Base-by-base conservation (phyloP, 208 protist species). In the Leishmania tropica region DNA sequence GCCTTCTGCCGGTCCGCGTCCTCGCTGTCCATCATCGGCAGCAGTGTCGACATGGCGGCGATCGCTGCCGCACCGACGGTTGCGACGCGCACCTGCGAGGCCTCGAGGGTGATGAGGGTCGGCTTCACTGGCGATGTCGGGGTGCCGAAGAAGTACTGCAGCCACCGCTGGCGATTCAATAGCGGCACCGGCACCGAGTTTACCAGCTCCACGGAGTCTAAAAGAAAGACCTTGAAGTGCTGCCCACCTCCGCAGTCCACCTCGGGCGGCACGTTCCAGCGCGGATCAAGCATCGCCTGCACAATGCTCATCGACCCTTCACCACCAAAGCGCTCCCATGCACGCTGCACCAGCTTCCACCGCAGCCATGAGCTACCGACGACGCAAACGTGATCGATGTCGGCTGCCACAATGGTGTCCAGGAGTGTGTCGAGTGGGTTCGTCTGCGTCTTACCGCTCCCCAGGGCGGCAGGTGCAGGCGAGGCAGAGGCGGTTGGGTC, bases 131-230 rank as follows among this genome's bases (percentile, higher is more conserved):
- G 75, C 1, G 88, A 92, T 10, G 83, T 87, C 15, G 78, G 75
- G 21, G 86, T 91, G 37, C 90, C 93, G 42, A 90, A 92, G 84
- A 96, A 94, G 86, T 96, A 94, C 56, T 85, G 88, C 76, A 90
- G 76, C 91, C 93, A 96, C 35, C 87, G 82, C 79, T 90, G 88
- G 8, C 87, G 82, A 65, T 78, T 83, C 80, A 58, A 51, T 8
- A 86, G 75, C 19, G 56, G 65, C 56, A 81, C 64, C 3, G 78
- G 83, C 64, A 80, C 58, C 81, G 76, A 79, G 54, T 72, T 78
- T 40, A 79, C 64, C 10, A 81, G 81, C 68, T 83, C 83, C 2
- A 87, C 76, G 5, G 84, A 79, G 76, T 94, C 92, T 37, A 95
- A 53, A 17, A 95, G 86, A 68, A 92, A 90, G 19, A 93, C 76